Conservation (phyloP, 495 filamentous ascomycete genomes). For the Amphirosellinia nigrospora region DNA sequence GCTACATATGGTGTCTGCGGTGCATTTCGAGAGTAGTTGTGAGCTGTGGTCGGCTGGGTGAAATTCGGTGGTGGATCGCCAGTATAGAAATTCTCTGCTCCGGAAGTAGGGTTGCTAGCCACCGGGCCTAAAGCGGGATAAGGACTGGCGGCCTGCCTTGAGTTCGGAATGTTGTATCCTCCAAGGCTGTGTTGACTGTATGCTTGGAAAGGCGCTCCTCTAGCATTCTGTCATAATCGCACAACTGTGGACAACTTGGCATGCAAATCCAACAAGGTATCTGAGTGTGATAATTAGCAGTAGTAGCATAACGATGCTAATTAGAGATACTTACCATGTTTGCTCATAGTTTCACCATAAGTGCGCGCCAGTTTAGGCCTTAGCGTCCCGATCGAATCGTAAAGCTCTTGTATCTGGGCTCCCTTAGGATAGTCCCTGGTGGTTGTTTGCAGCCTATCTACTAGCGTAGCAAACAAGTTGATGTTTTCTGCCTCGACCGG, state of each 20-base stretch:
- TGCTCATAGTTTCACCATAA: constrained; percentile 99
- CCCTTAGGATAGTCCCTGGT: constrained; percentile 90
- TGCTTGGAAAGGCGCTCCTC: constrained; percentile 93
- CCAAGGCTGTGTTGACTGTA: constrained; percentile 80
- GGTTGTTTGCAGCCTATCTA: constrained; percentile 95
- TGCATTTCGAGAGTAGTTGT: constrained; percentile 44
- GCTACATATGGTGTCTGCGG: constrained; percentile 45
- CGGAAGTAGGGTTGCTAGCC: constrained; percentile 49
- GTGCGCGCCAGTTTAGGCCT: constrained; percentile 94
- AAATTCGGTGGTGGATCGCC: constrained; percentile 66
- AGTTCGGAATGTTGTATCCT: constrained; percentile 56
- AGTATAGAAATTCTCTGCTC: constrained; percentile 82
- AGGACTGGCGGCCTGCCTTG: constrained; percentile 63
- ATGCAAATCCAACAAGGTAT: constrained; percentile 92
- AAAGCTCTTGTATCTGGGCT: constrained; percentile 97
- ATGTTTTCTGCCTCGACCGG: constrained; percentile 97
- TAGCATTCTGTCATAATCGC: constrained; percentile 97
- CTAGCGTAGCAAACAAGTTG: constrained; percentile 91
- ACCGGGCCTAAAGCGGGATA: constrained; percentile 69
- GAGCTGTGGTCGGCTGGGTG: constrained; percentile 44
- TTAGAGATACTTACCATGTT: constrained; percentile 73
- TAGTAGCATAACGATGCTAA: constrained; percentile 31
- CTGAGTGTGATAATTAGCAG: constrained; percentile 46
- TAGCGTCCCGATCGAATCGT: constrained; percentile 91
- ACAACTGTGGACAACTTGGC: constrained; percentile 95